These are phyloP conservation scores for Bruguiera sexangula DNA, from an alignment of 345 rosid genomes.

Conservation along the genomic window DNA sequence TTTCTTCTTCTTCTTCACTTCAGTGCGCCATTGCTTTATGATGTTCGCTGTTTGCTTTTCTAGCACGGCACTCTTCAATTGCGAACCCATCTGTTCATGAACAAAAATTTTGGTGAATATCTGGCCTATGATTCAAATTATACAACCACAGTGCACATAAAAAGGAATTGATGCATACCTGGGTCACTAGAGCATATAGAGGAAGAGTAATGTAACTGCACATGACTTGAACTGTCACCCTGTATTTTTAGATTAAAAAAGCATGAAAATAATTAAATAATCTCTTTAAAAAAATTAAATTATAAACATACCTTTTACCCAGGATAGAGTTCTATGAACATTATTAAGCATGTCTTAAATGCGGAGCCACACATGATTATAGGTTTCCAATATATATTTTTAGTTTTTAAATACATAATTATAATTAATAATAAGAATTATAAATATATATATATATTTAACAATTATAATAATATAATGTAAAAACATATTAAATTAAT, in stretches of 20 bases:
- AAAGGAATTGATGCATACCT: constrained; percentile 6
- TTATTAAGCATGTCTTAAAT: too few species aligned
- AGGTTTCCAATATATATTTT: too few species aligned
- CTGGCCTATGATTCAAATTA: not conserved
- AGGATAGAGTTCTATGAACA: not conserved
- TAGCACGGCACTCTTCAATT: constrained; percentile 29
- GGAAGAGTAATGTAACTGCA: constrained; percentile 51
- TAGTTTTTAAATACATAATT: too few species aligned
- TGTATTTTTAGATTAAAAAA: constrained; percentile 1
- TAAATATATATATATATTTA: too few species aligned
- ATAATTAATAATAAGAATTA: too few species aligned
- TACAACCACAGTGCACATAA: not conserved
- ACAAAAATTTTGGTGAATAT: not conserved
- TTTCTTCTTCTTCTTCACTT: constrained; percentile 34
- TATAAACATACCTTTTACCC: not conserved
- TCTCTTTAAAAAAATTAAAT: not conserved
- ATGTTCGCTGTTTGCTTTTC: constrained; percentile 29
- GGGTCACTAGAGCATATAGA: constrained; percentile 35
- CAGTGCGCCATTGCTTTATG: constrained; percentile 33
- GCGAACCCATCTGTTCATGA: constrained; percentile 41
- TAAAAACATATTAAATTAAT: too few species aligned
- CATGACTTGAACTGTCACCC: constrained; percentile 36
- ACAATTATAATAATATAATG: too few species aligned
- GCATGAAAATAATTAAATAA: too few species aligned
- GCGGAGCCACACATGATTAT: too few species aligned